A percentile compares a stretch with the other conserved stretches of the same genome.
phyloP scores from a whole-genome alignment of 2,329 filamentous ascomycete genomes.

The Fonsecaea pedrosoi region DNA sequence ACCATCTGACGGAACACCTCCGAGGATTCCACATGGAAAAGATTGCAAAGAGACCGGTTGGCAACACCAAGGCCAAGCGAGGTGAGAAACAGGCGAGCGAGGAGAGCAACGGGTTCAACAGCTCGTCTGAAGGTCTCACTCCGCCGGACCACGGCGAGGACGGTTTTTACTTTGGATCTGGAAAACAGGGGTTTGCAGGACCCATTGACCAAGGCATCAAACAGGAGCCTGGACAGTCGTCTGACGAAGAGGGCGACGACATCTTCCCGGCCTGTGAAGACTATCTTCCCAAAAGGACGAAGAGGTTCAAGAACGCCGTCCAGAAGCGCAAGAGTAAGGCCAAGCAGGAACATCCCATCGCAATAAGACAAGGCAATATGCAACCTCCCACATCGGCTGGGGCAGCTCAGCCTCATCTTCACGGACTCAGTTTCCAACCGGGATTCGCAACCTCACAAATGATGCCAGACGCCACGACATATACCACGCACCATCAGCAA shows the following conservation, averaged over 20 bases:
- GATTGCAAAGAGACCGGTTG: slow-evolving; percentile 43
- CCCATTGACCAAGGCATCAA: slow-evolving; percentile 6
- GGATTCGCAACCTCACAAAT: slow-evolving; percentile 1
- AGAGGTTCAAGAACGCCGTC: background rate
- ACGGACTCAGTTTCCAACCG: background rate
- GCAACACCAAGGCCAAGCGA: slow-evolving; percentile 10
- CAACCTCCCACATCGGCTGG: background rate
- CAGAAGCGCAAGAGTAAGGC: background rate
- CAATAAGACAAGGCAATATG: background rate
- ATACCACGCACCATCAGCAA: background rate
- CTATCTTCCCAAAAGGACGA: background rate
- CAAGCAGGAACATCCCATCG: background rate
- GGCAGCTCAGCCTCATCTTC: background rate
- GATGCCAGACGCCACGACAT: background rate
- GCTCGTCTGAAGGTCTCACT: slow-evolving; percentile 9
- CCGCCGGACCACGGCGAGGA: background rate
- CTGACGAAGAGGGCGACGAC: slow-evolving; percentile 13
- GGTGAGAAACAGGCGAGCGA: slow-evolving; percentile 1
- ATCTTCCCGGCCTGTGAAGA: background rate
- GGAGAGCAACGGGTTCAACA: slow-evolving; percentile 1
- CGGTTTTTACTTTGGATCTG: background rate
- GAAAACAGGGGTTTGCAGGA: background rate
- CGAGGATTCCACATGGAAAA: slow-evolving; percentile 62
- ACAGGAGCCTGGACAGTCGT: background rate
- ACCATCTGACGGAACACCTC: slow-evolving; percentile 65